phyloP scores from a whole-genome alignment of 805 yeast genomes.

The Barnettozyma pratensis region DNA sequence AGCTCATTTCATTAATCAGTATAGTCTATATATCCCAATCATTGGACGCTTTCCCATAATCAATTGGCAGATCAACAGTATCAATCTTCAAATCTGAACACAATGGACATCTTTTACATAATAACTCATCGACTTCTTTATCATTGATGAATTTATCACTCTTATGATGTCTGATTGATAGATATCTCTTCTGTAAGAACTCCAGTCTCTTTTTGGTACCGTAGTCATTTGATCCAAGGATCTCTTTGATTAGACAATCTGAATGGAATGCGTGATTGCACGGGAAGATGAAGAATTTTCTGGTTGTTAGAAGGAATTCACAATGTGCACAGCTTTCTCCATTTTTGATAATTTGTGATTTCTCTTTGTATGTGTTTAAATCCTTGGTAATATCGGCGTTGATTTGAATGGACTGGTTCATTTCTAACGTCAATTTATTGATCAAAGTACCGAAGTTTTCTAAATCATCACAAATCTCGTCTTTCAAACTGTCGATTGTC shows the following conservation, averaged over 20 bases:
- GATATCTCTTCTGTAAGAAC: slow-evolving; percentile 36
- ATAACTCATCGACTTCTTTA: slow-evolving; percentile 51
- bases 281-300: slow-evolving; percentile 78
- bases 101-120: slow-evolving; percentile 62
- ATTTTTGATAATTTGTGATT: slow-evolving; percentile 68
- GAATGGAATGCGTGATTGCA: slow-evolving; percentile 88
- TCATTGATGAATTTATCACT: slow-evolving; percentile 24
- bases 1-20: background rate
- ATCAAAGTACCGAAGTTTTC: slow-evolving; percentile 67
- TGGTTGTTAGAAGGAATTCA: slow-evolving; percentile 58
- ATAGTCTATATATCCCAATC: slow-evolving; percentile 38
- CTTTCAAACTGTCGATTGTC: slow-evolving; percentile 76
- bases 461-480: slow-evolving; percentile 75
- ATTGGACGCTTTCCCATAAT: slow-evolving; percentile 33
- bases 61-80: slow-evolving; percentile 60
- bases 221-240: slow-evolving; percentile 61
- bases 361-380: slow-evolving; percentile 45
- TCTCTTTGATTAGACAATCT: slow-evolving; percentile 70
- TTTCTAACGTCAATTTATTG: slow-evolving; percentile 61
- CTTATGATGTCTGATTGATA: slow-evolving; percentile 21
- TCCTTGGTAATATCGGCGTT: slow-evolving; percentile 56
- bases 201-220: slow-evolving; percentile 58
- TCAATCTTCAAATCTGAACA: slow-evolving; percentile 74
- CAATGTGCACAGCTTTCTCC: slow-evolving; percentile 81
- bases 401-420: slow-evolving; percentile 65